Evolutionary conservation across 2,329 filamentous ascomycete genomes (phyloP).

Genomic region (Aspergillus pseudonomiae): DNA sequence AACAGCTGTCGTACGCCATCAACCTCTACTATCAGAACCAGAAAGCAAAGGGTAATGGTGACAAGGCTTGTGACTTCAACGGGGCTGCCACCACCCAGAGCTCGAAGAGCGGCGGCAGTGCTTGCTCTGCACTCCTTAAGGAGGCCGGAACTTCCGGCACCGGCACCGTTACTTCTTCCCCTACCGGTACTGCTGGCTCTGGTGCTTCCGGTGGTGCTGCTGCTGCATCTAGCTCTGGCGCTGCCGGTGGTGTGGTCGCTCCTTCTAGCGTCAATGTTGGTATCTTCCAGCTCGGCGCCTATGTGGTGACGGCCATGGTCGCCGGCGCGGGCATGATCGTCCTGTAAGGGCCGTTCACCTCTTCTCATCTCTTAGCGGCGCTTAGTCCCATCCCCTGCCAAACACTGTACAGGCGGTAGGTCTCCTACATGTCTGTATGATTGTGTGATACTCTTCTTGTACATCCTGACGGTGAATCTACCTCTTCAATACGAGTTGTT

Average conservation of each 20-base stretch:
- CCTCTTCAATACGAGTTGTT: not conserved
- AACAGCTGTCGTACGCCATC: conserved; percentile 48
- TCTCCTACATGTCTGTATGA: not conserved
- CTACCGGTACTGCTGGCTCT: conserved; percentile 28
- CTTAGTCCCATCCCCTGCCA: not conserved
- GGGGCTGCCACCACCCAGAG: conserved; percentile 43
- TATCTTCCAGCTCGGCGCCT: conserved; percentile 40
- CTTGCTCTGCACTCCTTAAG: conserved; percentile 39
- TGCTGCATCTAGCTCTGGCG: conserved; percentile 25
- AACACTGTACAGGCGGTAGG: not conserved
- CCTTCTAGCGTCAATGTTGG: conserved; percentile 36
- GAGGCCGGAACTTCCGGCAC: conserved; percentile 43
- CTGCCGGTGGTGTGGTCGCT: conserved; percentile 30
- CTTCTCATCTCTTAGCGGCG: not conserved
- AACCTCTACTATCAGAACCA: conserved; percentile 48
- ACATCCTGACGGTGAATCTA: not conserved
- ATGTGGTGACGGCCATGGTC: conserved; percentile 40
- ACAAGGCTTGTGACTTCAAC: conserved; percentile 45
- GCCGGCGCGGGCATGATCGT: conserved; percentile 48
- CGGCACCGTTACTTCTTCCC: conserved; percentile 39
- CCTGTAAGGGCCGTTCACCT: conserved; percentile 34
- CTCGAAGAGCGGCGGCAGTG: conserved; percentile 33
- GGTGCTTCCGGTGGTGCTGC: conserved; percentile 17
- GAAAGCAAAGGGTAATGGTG: conserved; percentile 33
- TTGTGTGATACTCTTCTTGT: not conserved